Conservation (phyloP, 257 asterid species). For the Forsythia viridissima region DNA sequence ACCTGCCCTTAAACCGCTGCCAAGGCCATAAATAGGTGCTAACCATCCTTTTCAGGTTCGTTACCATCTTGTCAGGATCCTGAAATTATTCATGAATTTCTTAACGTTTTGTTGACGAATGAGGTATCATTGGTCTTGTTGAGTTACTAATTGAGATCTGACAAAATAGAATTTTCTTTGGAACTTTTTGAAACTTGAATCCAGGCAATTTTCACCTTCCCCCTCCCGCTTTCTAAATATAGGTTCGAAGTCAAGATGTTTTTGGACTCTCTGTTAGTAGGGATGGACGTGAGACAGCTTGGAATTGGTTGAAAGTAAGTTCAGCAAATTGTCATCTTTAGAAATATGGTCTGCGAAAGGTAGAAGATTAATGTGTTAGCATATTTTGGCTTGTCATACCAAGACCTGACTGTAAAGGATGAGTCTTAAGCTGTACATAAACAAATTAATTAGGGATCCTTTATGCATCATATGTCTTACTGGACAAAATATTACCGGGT, state of each 20-base stretch:
- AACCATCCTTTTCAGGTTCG: slow-evolving; percentile 50
- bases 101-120: slow-evolving; percentile 66
- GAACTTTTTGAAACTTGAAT: neutral
- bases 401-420: too few species aligned
- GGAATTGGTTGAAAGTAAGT: slow-evolving; percentile 90
- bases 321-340: neutral
- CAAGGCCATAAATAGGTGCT: neutral
- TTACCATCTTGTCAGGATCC: slow-evolving; percentile 73
- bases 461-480: too few species aligned
- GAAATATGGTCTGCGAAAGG: neutral
- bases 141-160: neutral
- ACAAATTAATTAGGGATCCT: too few species aligned
- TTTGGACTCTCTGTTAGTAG: slow-evolving; percentile 67
- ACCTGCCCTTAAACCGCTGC: neutral
- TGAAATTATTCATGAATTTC: slow-evolving; percentile 68
- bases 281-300: slow-evolving; percentile 78
- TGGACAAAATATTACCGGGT: too few species aligned
- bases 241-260: slow-evolving; percentile 98
- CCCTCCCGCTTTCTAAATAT: slow-evolving; percentile 10
- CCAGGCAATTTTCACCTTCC: too few species aligned
- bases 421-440: too few species aligned
- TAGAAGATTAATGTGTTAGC: too few species aligned
- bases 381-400: too few species aligned
- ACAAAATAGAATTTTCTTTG: neutral
- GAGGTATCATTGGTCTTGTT: slow-evolving; percentile 52